A percentile compares a stretch with the other conserved stretches of the same genome.
Evolutionary conservation across 2,329 filamentous ascomycete genomes (phyloP).

Genomic region (Rachicladosporium sp.): DNA sequence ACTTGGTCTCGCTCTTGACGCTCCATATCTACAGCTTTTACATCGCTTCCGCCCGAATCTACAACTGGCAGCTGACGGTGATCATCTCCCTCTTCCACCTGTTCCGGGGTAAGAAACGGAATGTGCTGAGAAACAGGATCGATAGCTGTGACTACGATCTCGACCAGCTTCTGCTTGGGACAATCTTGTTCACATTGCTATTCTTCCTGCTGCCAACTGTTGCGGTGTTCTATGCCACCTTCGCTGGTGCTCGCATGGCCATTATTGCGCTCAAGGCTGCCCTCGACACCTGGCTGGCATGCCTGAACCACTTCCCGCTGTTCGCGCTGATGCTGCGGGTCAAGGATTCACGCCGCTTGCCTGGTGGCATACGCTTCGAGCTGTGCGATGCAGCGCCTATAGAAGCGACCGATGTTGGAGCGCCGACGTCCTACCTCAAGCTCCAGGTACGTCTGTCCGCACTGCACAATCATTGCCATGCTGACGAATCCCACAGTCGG

Average conservation of each 20-base stretch:
- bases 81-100: conserved; percentile 96
- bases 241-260: conserved; percentile 84
- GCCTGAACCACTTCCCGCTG: conserved; percentile 91
- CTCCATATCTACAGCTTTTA: conserved; percentile 98
- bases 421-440: conserved; percentile 69
- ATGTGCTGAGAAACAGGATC: conserved; percentile 90
- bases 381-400: conserved; percentile 49
- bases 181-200: conserved; percentile 87
- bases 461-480: not conserved
- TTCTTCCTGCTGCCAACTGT: conserved; percentile 94
- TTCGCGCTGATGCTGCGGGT: conserved; percentile 93
- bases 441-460: conserved; percentile 53
- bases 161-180: conserved; percentile 89
- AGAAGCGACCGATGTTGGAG: conserved; percentile 9
- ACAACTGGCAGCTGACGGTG: conserved; percentile 96
- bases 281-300: conserved; percentile 84
- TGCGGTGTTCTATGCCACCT: conserved; percentile 91
- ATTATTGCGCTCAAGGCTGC: conserved; percentile 88
- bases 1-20: conserved; percentile 80
- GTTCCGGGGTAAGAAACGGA: conserved; percentile 95
- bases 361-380: conserved; percentile 84
- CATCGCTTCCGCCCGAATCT: conserved; percentile 89
- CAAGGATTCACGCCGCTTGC: conserved; percentile 82
- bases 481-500: conserved; percentile 44
- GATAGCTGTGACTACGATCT: conserved; percentile 98